Evolutionary conservation across 2,329 filamentous ascomycete genomes (phyloP), one percentile per base, ranked within the genome.

Genomic region (Phialophora tarda): DNA sequence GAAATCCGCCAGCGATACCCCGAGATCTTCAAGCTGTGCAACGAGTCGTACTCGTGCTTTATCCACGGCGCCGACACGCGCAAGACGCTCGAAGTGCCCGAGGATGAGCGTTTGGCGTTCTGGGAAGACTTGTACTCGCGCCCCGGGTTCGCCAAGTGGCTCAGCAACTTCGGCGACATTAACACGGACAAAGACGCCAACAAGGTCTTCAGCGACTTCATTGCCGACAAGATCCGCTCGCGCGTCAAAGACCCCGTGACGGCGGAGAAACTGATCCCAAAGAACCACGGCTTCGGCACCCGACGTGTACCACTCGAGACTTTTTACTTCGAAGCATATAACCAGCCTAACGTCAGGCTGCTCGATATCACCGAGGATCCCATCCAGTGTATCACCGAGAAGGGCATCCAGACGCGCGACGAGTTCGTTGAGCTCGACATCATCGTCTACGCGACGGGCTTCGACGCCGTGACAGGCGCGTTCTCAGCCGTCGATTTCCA

Each of bases 31-130:
- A 11, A 50, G 17, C 12, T 21, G 7, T 60, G 86, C 2, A 55
- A 73, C 38, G 82, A 73, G 17, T 84, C 75, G 41, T 88, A 86
- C 71, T 84, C 79, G 0, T 87, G 88, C 0, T 88, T 90, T 73
- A 74, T 81, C 4, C 89, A 86, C 67, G 17, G 17, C 17, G 30
- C 32, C 2, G 41, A 11, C 14, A 6, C 53, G 11, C 11, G 14
- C 5, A 4, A 4, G 1, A 26, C 53, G 7, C 24, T 30, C 6
- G 53, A 55, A 11, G 23, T 30, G 11, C 32, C 53, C 3, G 23
- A 23, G 10, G 55, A 58, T n/a, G 55, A 58, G 12, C 34, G 55
- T 1, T 14, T 82, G 65, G 78, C 77, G 0, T 75, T 82, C 12
- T 84, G 82, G 66, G 80, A 86, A 64, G 64, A 76, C 1, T 72